These are phyloP conservation scores for Passalora sequoiae DNA, from an alignment of 2,329 filamentous ascomycete species.

Conservation along the genomic window DNA sequence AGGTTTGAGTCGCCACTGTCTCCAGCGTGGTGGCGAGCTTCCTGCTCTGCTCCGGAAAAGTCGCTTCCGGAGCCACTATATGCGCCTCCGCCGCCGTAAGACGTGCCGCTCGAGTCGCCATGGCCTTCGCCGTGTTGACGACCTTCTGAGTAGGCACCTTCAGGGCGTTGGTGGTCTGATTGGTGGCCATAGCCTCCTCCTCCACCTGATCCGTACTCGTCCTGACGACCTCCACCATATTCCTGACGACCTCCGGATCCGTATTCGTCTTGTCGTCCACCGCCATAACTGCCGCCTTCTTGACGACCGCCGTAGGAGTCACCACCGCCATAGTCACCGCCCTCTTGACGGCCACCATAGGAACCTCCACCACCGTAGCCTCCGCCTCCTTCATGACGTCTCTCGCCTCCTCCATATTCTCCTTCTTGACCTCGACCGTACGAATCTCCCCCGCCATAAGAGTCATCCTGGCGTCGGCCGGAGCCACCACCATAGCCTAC, in stretches of 20 bases:
- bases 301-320: conserved; percentile 16
- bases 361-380: conserved; percentile 13
- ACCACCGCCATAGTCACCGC: conserved; percentile 17
- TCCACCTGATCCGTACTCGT: background rate
- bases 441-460: conserved; percentile 1
- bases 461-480: conserved; percentile 2
- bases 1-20: conserved; percentile 46
- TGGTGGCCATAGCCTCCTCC: conserved; percentile 26
- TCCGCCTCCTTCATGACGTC: conserved; percentile 13
- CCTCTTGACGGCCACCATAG: conserved; percentile 18
- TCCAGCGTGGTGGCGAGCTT: conserved; percentile 53
- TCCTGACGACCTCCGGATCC: conserved; percentile 10
- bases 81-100: conserved; percentile 38
- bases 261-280: conserved; percentile 8
- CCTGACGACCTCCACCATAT: conserved; percentile 14
- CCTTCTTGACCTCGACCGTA: conserved; percentile 10
- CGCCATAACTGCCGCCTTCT: conserved; percentile 17
- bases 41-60: conserved; percentile 49
- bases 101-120: conserved; percentile 39
- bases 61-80: conserved; percentile 45
- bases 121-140: conserved; percentile 29
- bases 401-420: conserved; percentile 18
- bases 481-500: conserved; percentile 14
- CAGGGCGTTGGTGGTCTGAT: conserved; percentile 27
- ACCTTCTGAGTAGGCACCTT: conserved; percentile 29